Evolutionary conservation across 352 stramenopile genomes (phyloP), one percentile per base, ranked within the genome.

Genomic region (Pythium phragmitis): DNA sequence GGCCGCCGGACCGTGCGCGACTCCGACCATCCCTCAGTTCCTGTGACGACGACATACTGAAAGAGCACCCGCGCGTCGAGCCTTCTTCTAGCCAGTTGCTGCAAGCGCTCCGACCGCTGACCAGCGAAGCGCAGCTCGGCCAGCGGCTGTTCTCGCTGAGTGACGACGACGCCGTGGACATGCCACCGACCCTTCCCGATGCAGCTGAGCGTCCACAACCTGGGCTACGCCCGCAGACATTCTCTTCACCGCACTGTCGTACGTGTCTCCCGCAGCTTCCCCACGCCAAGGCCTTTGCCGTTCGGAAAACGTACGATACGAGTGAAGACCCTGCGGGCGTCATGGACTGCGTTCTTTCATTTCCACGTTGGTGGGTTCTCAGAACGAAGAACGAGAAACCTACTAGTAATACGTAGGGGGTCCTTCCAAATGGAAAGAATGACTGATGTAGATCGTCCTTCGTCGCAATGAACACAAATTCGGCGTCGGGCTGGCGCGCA

Each of bases 71-170:
- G 12, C 61, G 61, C 14, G 46, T 58, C 30, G 60, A 66, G 34
- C 23, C 47, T 17, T 26, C 55, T 1, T n/a, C 41, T n/a, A 28
- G 19, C 13, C 48, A 37, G 9, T 17, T 41, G 30, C n/a, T 41
- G 34, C 50, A 16, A 3, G 16, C 17, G 39, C 53, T 57, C 13
- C 71, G 64, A 17, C 65, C 71, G 6, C 59, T 74, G 56, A 72
- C 71, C 46, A 78, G 64, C 47, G 58, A 75, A 37, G 65, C 68
- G 48, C 68, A 64, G 9, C 70, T 71, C 26, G 71, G 74, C 17
- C 45, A 36, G 36, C 37, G 57, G 2, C 47, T 23, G 21, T 4
- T 19, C 36, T 57, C 59, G 33, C 41, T 52, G 4, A 17, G 4
- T n/a, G 16, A 3, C 4, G 43, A 55, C 42, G 26, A 54, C 42